phyloP scores from a whole-genome alignment of 352 stramenopile species.

The Saprolegnia parasitica region DNA sequence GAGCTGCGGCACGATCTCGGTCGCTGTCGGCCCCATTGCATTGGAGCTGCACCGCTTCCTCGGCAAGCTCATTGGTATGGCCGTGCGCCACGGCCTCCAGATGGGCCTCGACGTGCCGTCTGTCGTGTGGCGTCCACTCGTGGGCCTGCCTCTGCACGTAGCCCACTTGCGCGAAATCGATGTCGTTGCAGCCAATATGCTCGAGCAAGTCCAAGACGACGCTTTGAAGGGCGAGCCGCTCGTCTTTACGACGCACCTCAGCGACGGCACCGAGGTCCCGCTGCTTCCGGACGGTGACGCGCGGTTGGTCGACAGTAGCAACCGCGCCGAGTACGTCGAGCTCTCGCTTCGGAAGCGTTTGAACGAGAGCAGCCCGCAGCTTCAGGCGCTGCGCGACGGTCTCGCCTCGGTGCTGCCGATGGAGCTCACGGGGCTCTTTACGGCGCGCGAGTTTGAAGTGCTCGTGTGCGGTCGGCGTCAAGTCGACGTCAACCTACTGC shows the following conservation, averaged over 20 bases:
- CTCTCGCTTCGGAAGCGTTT: constrained; percentile 66
- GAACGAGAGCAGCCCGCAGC: constrained; percentile 75
- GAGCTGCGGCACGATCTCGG: constrained; percentile 39
- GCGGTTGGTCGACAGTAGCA: constrained; percentile 56
- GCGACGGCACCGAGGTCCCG: constrained; percentile 68
- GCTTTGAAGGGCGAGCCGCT: constrained; percentile 60
- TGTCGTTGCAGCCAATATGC: constrained; percentile 58
- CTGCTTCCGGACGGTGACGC: constrained; percentile 66
- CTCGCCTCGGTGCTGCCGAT: constrained; percentile 94
- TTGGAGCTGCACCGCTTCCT: constrained; percentile 93
- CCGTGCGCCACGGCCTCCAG: constrained; percentile 93
- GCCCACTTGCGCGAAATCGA: constrained; percentile 79
- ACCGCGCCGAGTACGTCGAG: constrained; percentile 55
- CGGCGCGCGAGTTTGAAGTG: constrained; percentile 92
- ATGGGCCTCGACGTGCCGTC: constrained; percentile 89
- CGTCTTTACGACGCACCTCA: constrained; percentile 72
- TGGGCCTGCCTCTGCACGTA: constrained; percentile 66
- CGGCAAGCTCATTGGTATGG: constrained; percentile 94
- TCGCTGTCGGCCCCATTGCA: constrained; percentile 84
- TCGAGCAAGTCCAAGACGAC: constrained; percentile 52
- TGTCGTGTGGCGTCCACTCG: constrained; percentile 82
- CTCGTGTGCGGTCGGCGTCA: constrained; percentile 95
- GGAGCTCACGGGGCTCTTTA: constrained; percentile 95
- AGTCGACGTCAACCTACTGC: constrained; percentile 95
- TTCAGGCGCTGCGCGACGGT: constrained; percentile 72